Evolutionary conservation across 2,329 filamentous ascomycete genomes (phyloP).

Genomic region (Sodiomyces alkalinus): DNA sequence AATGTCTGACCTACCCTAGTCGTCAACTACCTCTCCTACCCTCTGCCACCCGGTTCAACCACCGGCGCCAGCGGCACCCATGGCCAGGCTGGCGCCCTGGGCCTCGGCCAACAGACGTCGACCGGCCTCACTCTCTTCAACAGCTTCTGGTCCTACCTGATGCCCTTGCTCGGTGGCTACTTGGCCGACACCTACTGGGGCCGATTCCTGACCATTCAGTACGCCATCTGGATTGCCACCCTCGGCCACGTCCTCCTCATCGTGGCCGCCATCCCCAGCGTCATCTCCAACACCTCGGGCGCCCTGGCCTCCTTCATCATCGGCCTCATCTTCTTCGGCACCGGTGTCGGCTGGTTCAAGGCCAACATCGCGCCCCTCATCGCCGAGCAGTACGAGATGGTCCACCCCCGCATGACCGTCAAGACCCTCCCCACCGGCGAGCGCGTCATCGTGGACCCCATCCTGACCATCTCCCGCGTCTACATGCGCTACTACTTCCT

Average conservation of each 20-base stretch:
- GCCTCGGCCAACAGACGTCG: slow-evolving; percentile 9
- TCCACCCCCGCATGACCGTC: slow-evolving; percentile 17
- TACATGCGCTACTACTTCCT: slow-evolving; percentile 45
- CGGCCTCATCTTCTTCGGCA: slow-evolving; percentile 33
- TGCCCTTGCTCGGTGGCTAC: slow-evolving; percentile 25
- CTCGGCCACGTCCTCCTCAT: slow-evolving; percentile 55
- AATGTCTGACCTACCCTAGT: slow-evolving; percentile 17
- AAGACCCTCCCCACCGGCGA: slow-evolving; percentile 37
- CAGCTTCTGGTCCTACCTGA: slow-evolving; percentile 7
- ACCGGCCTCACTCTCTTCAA: slow-evolving; percentile 7
- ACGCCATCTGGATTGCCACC: slow-evolving; percentile 50
- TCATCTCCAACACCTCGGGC: slow-evolving; percentile 16
- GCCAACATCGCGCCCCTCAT: slow-evolving; percentile 55
- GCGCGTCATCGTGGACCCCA: slow-evolving; percentile 54
- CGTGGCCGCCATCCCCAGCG: slow-evolving; percentile 34
- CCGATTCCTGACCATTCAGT: slow-evolving; percentile 57
- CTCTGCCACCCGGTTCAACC: slow-evolving; percentile 35
- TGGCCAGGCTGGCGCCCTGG: slow-evolving; percentile 6
- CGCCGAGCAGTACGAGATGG: slow-evolving; percentile 47
- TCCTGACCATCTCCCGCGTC: slow-evolving; percentile 51
- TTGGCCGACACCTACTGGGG: slow-evolving; percentile 55
- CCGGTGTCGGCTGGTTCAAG: slow-evolving; percentile 59
- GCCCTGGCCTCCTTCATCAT: slow-evolving; percentile 43
- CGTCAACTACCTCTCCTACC: slow-evolving; percentile 43
- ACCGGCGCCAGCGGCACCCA: slow-evolving; percentile 25